These are phyloP conservation scores for Penicillium chermesinum DNA, from an alignment of 495 filamentous ascomycete species.

Conservation along the genomic window DNA sequence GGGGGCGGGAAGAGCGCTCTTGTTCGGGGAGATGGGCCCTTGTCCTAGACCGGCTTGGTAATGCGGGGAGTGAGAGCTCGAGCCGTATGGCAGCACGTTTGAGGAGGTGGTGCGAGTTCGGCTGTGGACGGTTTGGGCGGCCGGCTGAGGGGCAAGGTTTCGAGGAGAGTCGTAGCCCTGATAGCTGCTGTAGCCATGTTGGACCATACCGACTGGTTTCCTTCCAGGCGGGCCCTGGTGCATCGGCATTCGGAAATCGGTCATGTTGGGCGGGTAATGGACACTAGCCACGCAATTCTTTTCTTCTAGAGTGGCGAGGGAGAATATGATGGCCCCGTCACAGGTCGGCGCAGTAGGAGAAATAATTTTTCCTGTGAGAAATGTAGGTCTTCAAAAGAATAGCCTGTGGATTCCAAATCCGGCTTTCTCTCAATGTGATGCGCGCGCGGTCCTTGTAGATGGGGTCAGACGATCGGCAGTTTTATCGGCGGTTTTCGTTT, in stretches of 20 bases:
- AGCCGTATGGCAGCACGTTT: slow-evolving; percentile 45
- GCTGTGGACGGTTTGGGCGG: slow-evolving; percentile 38
- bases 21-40: slow-evolving; percentile 18
- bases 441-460: too few species aligned
- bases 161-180: slow-evolving; percentile 31
- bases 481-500: background rate
- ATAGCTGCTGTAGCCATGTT: slow-evolving; percentile 26
- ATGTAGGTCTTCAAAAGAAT: background rate
- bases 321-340: background rate
- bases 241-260: slow-evolving; percentile 39
- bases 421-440: slow-evolving; percentile 4
- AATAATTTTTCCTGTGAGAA: background rate
- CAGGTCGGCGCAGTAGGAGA: background rate
- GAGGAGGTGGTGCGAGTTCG: slow-evolving; percentile 59
- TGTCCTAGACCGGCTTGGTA: slow-evolving; percentile 21
- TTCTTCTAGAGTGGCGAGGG: background rate
- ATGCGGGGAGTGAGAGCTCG: slow-evolving; percentile 12
- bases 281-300: slow-evolving; percentile 26
- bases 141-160: slow-evolving; percentile 27
- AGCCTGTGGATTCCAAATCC: background rate
- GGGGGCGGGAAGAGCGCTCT: slow-evolving; percentile 26
- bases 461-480: slow-evolving; percentile 13
- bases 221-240: slow-evolving; percentile 34
- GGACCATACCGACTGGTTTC: slow-evolving; percentile 28
- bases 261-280: slow-evolving; percentile 34